A percentile compares a stretch with the other conserved stretches of the same genome.
Evolutionary conservation across 169 alveolate genomes (phyloP).

Genomic region (Cryptosporidium tyzzeri): DNA sequence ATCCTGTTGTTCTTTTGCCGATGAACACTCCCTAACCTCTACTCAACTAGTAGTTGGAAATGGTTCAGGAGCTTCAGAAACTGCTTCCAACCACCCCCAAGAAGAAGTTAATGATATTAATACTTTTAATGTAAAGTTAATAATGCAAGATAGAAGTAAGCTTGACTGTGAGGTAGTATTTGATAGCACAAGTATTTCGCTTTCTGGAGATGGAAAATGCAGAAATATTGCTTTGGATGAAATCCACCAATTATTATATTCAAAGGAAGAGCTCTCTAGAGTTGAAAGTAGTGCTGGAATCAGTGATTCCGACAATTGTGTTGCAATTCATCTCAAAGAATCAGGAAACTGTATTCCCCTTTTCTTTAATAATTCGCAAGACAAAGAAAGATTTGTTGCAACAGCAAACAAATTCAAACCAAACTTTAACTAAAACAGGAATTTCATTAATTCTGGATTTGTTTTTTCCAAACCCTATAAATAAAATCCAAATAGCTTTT

Average conservation of each 20-base stretch:
- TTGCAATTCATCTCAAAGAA: constrained; percentile 87
- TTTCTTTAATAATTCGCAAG: constrained; percentile 84
- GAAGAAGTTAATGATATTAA: constrained; percentile 50
- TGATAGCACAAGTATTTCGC: constrained; percentile 61
- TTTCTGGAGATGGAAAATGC: constrained; percentile 73
- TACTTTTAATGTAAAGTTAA: constrained; percentile 50
- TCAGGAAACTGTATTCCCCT: constrained; percentile 89
- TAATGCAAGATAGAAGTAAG: constrained; percentile 72
- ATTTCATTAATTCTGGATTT: neutral
- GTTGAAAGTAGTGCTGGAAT: constrained; percentile 86
- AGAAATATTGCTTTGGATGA: constrained; percentile 66
- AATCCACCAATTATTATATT: constrained; percentile 80
- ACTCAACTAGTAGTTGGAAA: constrained; percentile 71
- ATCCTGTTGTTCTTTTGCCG: constrained; percentile 73
- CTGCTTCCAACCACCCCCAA: constrained; percentile 35
- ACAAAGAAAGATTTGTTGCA: constrained; percentile 82
- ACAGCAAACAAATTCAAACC: constrained; percentile 59
- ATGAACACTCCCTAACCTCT: constrained; percentile 65
- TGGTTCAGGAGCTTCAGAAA: constrained; percentile 49
- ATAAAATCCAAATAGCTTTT: neutral
- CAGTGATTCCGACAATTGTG: constrained; percentile 83
- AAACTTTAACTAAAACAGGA: neutral
- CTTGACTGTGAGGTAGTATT: constrained; percentile 68
- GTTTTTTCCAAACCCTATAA: neutral
- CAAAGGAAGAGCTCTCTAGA: constrained; percentile 86